These are phyloP conservation scores for Mucor velutinosus DNA, from an alignment of 371 early-diverging fungal genomes.

Conservation along the genomic window DNA sequence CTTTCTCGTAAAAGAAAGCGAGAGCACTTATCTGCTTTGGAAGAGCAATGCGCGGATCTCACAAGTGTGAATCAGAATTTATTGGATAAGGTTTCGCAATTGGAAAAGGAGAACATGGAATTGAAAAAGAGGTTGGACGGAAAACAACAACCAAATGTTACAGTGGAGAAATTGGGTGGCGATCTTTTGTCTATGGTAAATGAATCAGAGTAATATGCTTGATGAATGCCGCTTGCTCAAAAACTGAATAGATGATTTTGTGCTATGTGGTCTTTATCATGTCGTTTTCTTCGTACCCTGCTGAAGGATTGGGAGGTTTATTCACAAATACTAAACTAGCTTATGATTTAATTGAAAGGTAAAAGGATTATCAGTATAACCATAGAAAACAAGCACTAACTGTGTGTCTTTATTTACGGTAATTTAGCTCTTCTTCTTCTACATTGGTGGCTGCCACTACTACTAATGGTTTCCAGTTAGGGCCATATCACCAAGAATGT, in stretches of 20 bases:
- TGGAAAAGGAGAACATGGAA: conserved; percentile 38
- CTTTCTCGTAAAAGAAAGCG: conserved; percentile 89
- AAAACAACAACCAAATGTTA: conserved; percentile 7
- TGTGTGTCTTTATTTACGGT: neutral
- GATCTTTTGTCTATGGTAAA: neutral
- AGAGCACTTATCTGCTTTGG: conserved; percentile 77
- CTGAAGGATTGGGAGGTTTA: neutral
- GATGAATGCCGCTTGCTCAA: neutral
- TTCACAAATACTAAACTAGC: neutral
- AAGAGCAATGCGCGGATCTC: conserved; percentile 41
- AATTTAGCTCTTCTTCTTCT: neutral
- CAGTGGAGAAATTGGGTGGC: neutral
- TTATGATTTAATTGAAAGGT: neutral
- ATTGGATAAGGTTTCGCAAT: conserved; percentile 31
- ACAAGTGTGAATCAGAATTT: conserved; percentile 22
- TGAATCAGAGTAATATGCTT: neutral
- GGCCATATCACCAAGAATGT: neutral
- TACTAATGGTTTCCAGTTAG: neutral
- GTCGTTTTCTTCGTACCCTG: neutral
- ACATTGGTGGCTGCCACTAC: neutral
- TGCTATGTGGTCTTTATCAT: neutral
- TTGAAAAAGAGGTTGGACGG: conserved; percentile 10
- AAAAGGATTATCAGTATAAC: neutral
- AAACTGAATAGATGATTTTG: neutral
- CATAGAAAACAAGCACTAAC: neutral